phyloP scores from a whole-genome alignment of 345 rosid species.

The Erodium maritimum region DNA sequence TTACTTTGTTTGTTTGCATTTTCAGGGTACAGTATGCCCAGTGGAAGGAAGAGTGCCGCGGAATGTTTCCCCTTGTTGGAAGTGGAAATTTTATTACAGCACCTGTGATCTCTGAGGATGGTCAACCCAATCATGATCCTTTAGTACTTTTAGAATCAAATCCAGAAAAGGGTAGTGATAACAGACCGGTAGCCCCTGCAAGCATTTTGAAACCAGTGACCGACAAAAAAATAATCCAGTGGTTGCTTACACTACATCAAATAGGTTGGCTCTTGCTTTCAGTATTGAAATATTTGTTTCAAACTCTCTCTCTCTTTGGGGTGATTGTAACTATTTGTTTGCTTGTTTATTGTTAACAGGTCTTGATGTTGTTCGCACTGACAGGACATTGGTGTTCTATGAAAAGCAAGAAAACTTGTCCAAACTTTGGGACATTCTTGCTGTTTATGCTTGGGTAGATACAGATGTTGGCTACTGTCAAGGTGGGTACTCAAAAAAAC shows the following conservation, averaged over 20 bases:
- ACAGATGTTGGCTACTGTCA: conserved; percentile 93
- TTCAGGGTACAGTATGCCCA: conserved; percentile 59
- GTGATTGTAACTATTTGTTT: too few relatives aligned
- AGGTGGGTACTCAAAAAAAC: conserved; percentile 33
- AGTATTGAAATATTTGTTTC: conserved; percentile 1
- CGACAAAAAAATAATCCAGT: conserved; percentile 73
- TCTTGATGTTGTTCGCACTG: conserved; percentile 89
- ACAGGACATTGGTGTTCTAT: conserved; percentile 74
- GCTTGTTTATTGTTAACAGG: conserved; percentile 29
- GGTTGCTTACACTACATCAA: conserved; percentile 88
- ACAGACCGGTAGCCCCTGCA: conserved; percentile 7
- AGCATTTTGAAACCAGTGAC: conserved; percentile 6
- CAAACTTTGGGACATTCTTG: conserved; percentile 90
- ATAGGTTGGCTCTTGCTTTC: conserved; percentile 52
- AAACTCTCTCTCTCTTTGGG: neutral
- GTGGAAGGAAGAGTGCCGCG: conserved; percentile 73
- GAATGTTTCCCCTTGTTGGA: conserved; percentile 71
- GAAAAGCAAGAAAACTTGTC: conserved; percentile 84
- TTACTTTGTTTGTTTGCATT: neutral
- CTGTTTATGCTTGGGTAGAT: conserved; percentile 94
- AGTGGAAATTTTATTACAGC: conserved; percentile 85
- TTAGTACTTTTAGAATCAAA: conserved; percentile 59
- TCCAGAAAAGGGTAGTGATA: conserved; percentile 23
- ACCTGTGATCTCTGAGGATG: conserved; percentile 75
- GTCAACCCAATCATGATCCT: conserved; percentile 76